Base-by-base conservation (phyloP, 441 rosid genomes). In the Jatropha multifida region DNA sequence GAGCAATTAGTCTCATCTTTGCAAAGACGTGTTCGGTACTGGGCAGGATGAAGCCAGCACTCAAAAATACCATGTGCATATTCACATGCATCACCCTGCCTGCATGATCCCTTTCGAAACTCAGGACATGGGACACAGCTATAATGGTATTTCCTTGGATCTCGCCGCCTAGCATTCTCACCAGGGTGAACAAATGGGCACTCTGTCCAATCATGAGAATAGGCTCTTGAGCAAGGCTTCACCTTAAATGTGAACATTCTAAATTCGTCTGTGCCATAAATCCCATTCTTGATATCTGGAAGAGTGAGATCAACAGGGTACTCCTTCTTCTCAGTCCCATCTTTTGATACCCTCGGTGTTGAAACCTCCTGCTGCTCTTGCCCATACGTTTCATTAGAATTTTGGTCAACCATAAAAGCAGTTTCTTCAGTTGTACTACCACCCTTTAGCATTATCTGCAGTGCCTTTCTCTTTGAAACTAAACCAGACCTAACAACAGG, bases 31-130 rank as follows among this genome's bases (percentile, higher is more conserved):
- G 94, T 92, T 66, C 93, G 84, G 80, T 92, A 92, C 67, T 90
- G 97, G 20, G 96, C 94, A 58, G 97, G 97, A 81, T 92, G 97
- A 76, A 92, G 88, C 97, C 94, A 92, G 73, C 91, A 90, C 83
- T 92, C 95, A 80, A 92, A 92, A 65, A 92, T 88, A 17, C 96
- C 97, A 20, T 92, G 95, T 15, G 97, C 96, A 63, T 87, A 92
- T 63, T 89, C 97, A 78, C 97, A 92, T 74, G 84, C 75, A 71
- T 92, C 97, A 0, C 89, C 90, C 73, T 84, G 87, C 72, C 81
- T 81, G 74, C 97, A 92, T 1, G 89, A 77, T 23, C 97, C 97
- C 76, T 84, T 89, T 12, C 91, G 87, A 73, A 88, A 90, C 74
- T 92, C 94, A 0, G 96, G 91, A 74, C 96, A 92, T 4, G 94